Evolutionary conservation across 116 monocot genomes (phyloP), one percentile per base, ranked within the genome.

Genomic region (Papilionanthe hybrid): DNA sequence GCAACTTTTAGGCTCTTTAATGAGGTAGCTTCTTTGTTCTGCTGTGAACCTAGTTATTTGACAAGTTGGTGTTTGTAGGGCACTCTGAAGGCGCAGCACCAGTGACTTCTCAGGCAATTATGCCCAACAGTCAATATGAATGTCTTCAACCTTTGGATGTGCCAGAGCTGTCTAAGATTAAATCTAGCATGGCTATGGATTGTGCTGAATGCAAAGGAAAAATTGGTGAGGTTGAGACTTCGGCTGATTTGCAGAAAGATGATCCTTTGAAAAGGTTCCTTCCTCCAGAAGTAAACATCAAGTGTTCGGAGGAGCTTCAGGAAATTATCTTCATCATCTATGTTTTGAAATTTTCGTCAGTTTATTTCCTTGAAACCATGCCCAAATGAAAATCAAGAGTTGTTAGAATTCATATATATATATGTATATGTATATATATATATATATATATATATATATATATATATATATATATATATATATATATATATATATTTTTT

Each of bases 191-290:
- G 55, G 79, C 81, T 73, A 79, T 85, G 80, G 85, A 85, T 81
- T 76, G 4, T 17, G 1, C 53, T 53, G 53, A 53, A 53, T 3
- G 0, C 17, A 17, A 53, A 53, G 15, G 53, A 72, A 88, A 91
- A 85, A 75, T 76, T 23, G 69, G 77, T 77, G 79, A 71, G 25
- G 50, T 29, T 79, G 89, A 90, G 29, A 42, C 80, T 71, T 79
- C 79, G 72, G 75, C 57, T 79, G 78, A 78, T 71, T 74, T 69
- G 13, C 74, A 79, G 66, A 81, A 85, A 42, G 89, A 88, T 69
- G 93, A 90, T 79, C 82, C 83, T 42, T 68, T 91, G 81, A 85
- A 69, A 42, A 79, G 65, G 63, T 95, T 95, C 75, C 93, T 95
- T 78, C 88, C 86, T 65, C 85, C 89, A 78, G 91, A 88, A 23